Percentiles rank a stretch among this genome's conserved stretches.
Conservation (phyloP, 768 basidiomycete species). For the Suillus weaverae region DNA sequence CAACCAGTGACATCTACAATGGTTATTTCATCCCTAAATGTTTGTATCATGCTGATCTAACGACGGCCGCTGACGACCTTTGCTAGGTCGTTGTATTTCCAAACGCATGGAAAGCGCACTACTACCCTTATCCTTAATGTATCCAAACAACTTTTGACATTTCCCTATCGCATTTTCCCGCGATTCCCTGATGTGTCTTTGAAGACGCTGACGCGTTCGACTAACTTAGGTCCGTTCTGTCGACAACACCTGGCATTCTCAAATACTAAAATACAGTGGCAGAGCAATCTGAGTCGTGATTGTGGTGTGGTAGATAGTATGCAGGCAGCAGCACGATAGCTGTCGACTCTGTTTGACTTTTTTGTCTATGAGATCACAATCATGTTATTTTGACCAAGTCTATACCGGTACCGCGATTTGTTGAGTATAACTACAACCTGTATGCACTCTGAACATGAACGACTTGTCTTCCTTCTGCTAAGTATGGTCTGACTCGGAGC, state of each 20-base stretch:
- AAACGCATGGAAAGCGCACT: neutral
- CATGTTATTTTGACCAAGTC: constrained; percentile 40
- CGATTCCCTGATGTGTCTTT: neutral
- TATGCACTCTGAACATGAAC: neutral
- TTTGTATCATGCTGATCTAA: neutral
- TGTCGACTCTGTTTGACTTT: neutral
- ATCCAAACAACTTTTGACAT: neutral
- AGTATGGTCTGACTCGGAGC: too few species aligned
- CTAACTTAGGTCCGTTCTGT: neutral
- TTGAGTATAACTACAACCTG: neutral
- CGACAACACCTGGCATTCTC: neutral
- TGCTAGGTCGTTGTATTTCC: neutral
- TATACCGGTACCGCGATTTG: constrained; percentile 15
- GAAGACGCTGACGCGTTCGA: neutral
- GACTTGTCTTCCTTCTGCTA: neutral
- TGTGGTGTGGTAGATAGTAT: neutral
- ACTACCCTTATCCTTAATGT: neutral
- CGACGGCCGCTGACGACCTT: neutral
- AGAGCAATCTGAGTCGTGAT: neutral
- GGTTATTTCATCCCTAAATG: neutral
- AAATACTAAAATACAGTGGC: neutral
- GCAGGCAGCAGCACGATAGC: neutral
- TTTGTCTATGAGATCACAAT: constrained; percentile 22
- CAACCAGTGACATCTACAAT: neutral
- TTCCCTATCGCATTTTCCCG: neutral